Base-by-base conservation (phyloP, 805 yeast genomes). In the Saccharomycopsis malanga region DNA sequence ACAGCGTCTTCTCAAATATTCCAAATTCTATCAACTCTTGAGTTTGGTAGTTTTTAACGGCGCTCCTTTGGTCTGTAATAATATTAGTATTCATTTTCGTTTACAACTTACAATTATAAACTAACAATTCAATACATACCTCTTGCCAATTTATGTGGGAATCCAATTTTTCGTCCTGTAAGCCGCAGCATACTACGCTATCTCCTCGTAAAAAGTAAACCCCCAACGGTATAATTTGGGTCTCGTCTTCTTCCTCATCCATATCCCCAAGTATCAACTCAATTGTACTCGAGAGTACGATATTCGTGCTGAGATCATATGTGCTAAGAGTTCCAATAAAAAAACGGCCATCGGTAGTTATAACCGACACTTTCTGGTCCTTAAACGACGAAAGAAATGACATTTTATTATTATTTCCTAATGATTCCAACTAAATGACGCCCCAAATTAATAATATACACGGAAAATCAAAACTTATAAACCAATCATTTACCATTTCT, bases 141-240 rank as follows among this genome's bases (percentile, higher is more conserved):
- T 44, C 54, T 45, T 41, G 42, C 75, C 75, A 71, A 41, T 69
- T 66, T 4, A 67, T 49, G 22, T 48, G 44, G 17, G 39, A 42
- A 14, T 57, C 61, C 25, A 45, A 49, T 4, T 54, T 58, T 42
- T 58, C 63, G 40, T 68, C 72, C 3, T 69, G 60, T 43, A 65
- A 69, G 6, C 74, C 76, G 24, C 71, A 56, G 48, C 74, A 71
- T 3, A 69, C 74, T 21, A 71, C 63, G 41, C 59, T 67, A 14
- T 69, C 72, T 4, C 76, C 76, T 48, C 76, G 59, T 50, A 71
- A 59, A 55, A 71, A 50, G 50, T 70, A 69, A 15, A 70, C 57
- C 3, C 76, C 76, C 46, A 70, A 49, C 18, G 60, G 61, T 20
- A 70, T 61, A 48, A 63, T 64, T 35, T 60, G 63, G 2, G 61